These are phyloP conservation scores for Psilocybe subaeruginosa DNA, from an alignment of 768 basidiomycete species.

Conservation along the genomic window DNA sequence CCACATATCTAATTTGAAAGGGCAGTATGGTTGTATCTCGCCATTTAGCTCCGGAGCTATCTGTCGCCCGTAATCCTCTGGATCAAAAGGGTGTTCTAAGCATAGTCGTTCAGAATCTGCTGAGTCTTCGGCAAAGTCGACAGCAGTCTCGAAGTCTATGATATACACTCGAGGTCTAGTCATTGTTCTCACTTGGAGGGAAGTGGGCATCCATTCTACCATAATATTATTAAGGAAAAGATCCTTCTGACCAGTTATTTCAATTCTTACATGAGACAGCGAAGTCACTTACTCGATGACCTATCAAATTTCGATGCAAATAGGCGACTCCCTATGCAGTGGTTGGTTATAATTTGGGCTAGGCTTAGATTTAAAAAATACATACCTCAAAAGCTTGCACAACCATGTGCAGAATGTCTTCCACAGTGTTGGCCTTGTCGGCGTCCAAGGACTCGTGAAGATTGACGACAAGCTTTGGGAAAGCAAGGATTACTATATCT, in stretches of 20 bases:
- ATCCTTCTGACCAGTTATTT: neutral
- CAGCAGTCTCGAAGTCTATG: constrained; percentile 18
- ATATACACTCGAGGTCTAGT: constrained; percentile 14
- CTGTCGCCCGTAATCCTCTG: neutral
- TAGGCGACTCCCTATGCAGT: constrained; percentile 2
- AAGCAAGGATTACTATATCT: neutral
- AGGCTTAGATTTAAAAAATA: neutral
- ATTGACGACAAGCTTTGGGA: neutral
- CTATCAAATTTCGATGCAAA: constrained; percentile 8
- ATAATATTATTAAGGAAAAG: constrained; percentile 10
- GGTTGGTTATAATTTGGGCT: too few species aligned
- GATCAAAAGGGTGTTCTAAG: neutral
- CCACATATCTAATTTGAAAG: neutral
- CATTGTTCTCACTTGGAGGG: neutral
- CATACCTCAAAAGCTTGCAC: constrained; percentile 14
- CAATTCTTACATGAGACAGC: too few species aligned
- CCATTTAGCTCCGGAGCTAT: constrained; percentile 1
- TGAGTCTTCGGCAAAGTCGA: constrained; percentile 10
- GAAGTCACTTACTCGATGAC: constrained; percentile 1
- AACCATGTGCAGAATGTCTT: constrained; percentile 11
- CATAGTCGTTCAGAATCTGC: neutral
- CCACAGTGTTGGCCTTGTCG: neutral
- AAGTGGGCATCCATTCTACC: constrained; percentile 13
- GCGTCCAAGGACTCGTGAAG: neutral
- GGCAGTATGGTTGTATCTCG: constrained; percentile 5